Conservation (phyloP, 257 asterid species). For the Solanum chiquidenum region DNA sequence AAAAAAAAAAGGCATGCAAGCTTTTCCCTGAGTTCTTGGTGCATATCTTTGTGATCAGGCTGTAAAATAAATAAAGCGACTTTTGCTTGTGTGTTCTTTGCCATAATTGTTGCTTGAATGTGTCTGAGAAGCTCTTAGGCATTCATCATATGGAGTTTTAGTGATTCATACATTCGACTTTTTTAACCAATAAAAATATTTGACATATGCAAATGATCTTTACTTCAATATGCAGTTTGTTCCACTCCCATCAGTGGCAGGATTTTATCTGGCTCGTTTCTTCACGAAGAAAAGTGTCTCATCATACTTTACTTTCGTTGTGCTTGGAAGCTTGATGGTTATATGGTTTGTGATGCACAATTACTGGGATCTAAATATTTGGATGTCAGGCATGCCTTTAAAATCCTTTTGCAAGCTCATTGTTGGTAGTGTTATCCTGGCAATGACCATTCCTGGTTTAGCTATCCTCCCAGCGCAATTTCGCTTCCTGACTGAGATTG, state of each 20-base stretch:
- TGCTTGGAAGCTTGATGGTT: conserved; percentile 89
- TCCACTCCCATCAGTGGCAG: conserved; percentile 90
- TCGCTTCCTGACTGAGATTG: conserved; percentile 64
- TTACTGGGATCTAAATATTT: conserved; percentile 95
- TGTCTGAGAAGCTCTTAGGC: not conserved
- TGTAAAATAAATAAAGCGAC: not conserved
- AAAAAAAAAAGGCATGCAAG: not conserved
- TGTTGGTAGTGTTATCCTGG: conserved; percentile 82
- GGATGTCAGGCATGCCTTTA: conserved; percentile 98
- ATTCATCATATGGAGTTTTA: not conserved
- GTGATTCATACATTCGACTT: not conserved
- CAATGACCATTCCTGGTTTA: conserved; percentile 91
- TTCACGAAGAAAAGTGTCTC: conserved; percentile 80
- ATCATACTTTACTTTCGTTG: conserved; percentile 82
- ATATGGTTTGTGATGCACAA: conserved; percentile 95
- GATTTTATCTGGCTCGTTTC: conserved; percentile 89
- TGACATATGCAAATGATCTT: not conserved
- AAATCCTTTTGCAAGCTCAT: conserved; percentile 93
- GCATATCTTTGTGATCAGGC: not conserved
- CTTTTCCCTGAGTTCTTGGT: not conserved
- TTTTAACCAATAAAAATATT: not conserved
- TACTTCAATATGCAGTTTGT: conserved; percentile 57
- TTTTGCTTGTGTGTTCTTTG: not conserved
- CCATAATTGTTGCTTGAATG: not conserved
- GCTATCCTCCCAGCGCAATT: conserved; percentile 79